phyloP scores from a whole-genome alignment of 441 rosid genomes.

The Mallotus repandus region DNA sequence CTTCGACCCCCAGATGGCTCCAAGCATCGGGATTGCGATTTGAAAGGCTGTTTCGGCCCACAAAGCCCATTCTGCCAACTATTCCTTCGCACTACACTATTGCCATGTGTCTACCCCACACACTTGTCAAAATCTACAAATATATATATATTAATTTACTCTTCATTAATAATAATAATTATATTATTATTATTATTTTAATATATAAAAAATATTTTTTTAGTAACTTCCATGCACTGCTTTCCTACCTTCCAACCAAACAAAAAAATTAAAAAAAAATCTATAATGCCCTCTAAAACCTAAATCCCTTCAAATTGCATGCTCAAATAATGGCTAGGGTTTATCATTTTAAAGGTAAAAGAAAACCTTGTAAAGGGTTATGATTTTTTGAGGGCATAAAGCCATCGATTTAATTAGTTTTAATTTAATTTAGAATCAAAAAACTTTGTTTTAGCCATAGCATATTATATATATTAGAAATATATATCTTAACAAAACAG shows the following conservation, averaged over 20 bases:
- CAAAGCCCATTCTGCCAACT: constrained; percentile 50
- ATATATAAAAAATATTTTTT: neutral
- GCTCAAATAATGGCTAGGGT: constrained; percentile 4
- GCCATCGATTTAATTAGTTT: no score
- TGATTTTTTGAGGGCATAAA: no score
- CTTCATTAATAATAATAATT: neutral
- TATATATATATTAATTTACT: neutral
- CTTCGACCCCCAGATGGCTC: constrained; percentile 23
- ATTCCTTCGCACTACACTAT: constrained; percentile 4
- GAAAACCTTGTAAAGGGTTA: neutral
- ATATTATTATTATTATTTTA: neutral
- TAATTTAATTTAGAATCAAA: neutral
- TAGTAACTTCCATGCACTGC: constrained; percentile 7
- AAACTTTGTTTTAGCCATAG: no score
- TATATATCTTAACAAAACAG: no score
- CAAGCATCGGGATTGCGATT: constrained; percentile 33
- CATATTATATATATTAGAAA: no score
- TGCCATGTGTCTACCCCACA: constrained; percentile 32
- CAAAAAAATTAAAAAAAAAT: neutral
- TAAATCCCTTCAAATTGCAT: neutral
- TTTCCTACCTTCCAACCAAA: constrained; percentile 8
- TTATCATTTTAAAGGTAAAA: constrained; percentile 6
- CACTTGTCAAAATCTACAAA: neutral
- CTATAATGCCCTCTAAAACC: constrained; percentile 7
- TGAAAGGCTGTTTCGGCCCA: constrained; percentile 34